Conservation (phyloP, 805 yeast species). For the Yamadazyma scolyti region DNA sequence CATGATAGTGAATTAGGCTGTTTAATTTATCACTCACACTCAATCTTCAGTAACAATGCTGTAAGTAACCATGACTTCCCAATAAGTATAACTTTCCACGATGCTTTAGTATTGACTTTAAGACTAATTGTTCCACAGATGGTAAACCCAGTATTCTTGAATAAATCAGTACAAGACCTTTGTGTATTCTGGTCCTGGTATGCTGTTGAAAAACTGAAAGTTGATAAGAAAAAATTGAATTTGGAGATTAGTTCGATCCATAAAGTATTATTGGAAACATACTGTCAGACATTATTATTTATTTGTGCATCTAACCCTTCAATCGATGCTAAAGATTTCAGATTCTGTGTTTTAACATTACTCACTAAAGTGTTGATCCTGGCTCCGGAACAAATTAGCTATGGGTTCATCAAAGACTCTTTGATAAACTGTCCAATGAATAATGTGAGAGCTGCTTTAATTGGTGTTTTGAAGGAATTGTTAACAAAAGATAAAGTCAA, state of each 20-base stretch:
- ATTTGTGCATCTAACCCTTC: constrained; percentile 17
- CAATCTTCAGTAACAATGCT: constrained; percentile 9
- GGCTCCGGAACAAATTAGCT: constrained; percentile 54
- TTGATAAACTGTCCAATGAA: constrained; percentile 64
- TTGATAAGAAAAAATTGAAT: constrained; percentile 15
- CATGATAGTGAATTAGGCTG: constrained; percentile 23
- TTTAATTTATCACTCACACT: constrained; percentile 12
- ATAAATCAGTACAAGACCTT: constrained; percentile 22
- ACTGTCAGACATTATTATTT: constrained; percentile 28
- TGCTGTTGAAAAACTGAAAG: constrained; percentile 14
- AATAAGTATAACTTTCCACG: constrained; percentile 13
- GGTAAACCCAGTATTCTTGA: constrained; percentile 22
- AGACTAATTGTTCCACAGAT: constrained; percentile 33
- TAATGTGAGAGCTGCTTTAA: constrained; percentile 53
- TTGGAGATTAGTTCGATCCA: constrained; percentile 31
- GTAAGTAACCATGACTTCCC: constrained; percentile 1
- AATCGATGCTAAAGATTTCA: constrained; percentile 18
- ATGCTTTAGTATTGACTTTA: constrained; percentile 20
- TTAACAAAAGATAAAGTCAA: constrained; percentile 31
- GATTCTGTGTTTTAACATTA: constrained; percentile 51
- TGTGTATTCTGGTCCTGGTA: constrained; percentile 38
- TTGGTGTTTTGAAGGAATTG: constrained; percentile 69
- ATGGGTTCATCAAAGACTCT: constrained; percentile 60
- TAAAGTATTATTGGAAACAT: constrained; percentile 21
- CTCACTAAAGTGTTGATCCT: constrained; percentile 60